Percentiles rank a stretch among this genome's conserved stretches.
Evolutionary conservation across 2,329 filamentous ascomycete genomes (phyloP).

Genomic region (Ophiostoma sp.): DNA sequence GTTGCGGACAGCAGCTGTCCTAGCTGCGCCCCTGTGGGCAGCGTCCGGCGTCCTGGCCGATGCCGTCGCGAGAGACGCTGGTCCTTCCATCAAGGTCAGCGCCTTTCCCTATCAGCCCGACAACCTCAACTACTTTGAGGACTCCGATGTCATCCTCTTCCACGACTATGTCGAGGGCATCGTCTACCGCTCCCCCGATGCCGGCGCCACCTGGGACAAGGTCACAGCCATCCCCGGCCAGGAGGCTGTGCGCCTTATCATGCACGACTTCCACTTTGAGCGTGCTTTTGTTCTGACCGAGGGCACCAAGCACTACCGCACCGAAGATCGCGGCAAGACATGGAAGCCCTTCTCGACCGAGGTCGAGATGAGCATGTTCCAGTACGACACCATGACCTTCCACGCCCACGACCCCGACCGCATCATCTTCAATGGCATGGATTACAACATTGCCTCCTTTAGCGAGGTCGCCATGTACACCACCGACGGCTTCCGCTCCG

Average conservation of each 20-base stretch:
- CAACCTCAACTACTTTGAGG: slow-evolving; percentile 83
- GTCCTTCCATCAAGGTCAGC: slow-evolving; percentile 60
- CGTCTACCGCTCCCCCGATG: slow-evolving; percentile 74
- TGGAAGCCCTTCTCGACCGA: slow-evolving; percentile 71
- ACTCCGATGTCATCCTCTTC: slow-evolving; percentile 74
- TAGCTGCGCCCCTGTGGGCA: slow-evolving; percentile 42
- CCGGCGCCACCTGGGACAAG: slow-evolving; percentile 68
- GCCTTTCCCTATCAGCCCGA: slow-evolving; percentile 61
- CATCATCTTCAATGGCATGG: slow-evolving; percentile 75
- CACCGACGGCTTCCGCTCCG: slow-evolving; percentile 71
- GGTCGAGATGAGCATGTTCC: slow-evolving; percentile 50
- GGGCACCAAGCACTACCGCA: slow-evolving; percentile 70
- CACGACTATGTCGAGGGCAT: slow-evolving; percentile 59
- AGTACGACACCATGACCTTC: slow-evolving; percentile 58
- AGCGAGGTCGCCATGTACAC: slow-evolving; percentile 67
- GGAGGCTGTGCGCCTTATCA: slow-evolving; percentile 56
- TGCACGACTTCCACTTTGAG: slow-evolving; percentile 72
- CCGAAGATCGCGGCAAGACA: slow-evolving; percentile 71
- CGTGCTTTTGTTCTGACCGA: slow-evolving; percentile 75
- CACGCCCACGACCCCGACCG: slow-evolving; percentile 78
- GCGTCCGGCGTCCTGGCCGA: slow-evolving; percentile 26
- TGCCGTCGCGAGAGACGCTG: slow-evolving; percentile 26
- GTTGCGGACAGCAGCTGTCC: slow-evolving; percentile 45
- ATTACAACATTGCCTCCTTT: slow-evolving; percentile 60
- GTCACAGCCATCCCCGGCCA: slow-evolving; percentile 61